Evolutionary conservation across 2,329 filamentous ascomycete genomes (phyloP), one percentile per base, ranked within the genome.

Genomic region (Alternaria viburni): DNA sequence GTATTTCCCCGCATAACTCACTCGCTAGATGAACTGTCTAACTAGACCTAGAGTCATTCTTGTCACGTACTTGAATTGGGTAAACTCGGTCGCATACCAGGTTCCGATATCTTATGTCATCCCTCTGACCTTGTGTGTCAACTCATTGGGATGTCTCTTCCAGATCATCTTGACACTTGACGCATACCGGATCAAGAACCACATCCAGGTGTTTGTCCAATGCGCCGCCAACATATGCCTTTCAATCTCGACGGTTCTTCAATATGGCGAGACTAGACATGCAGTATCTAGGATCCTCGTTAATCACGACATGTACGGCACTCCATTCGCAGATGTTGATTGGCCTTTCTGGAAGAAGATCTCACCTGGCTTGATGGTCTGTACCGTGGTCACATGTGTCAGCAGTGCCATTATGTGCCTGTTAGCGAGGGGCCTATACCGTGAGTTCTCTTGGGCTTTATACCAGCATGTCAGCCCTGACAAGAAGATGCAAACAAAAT

Each of bases 121-220:
- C 10, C 67, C 71, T 6, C 19, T 74, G 13, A 65, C 62, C 1
- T 58, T 72, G 6, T 62, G 56, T 9, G 43, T 71, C 13, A 70
- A 66, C 17, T 61, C 61, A 3, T 41, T 74, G 6, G 72, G 72
- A 19, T 64, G 60, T 30, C 15, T 74, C 6, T 74, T 68, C 58
- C 69, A 74, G 52, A 44, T 64, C 6, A 13, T 61, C 11, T 62
- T 76, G 7, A 62, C 71, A n/a, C 65, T 74, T 8, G 72, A 76
- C 43, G 70, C 72, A 8, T 60, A 70, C 15, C 65, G 67, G 11
- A 65, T 67, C 45, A 73, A 72, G 41, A 74, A 74, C 49, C 69
- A 70, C 36, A 63, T 74, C 10, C 72, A 76, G 54, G 45, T 74
- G 1, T 70, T 70, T 9, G 65, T 61, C 9, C 62, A 68, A 49